Base-by-base conservation (phyloP, 2,329 filamentous ascomycete species). In the Neocatenulostroma microsporum region DNA sequence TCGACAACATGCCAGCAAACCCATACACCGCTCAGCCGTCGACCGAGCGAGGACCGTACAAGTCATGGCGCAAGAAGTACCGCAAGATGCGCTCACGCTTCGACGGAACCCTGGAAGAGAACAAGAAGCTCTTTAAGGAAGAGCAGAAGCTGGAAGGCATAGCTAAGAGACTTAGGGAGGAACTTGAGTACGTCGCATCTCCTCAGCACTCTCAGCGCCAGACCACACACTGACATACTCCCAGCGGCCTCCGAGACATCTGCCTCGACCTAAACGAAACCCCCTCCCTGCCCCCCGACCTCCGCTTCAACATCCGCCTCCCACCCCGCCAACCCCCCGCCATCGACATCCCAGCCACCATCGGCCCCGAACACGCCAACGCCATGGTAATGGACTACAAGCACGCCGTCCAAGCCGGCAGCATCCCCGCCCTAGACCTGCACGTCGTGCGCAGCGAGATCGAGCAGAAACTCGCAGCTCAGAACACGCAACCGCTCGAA, bases 251-350 rank as follows among this genome's bases (percentile, higher is more conserved):
- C 21, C 76, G 95, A 36, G 89, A 96, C 51, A 67, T 95, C 9
- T 76, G 96, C 21, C 72, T 94, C 44, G 88, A 95, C 55, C 74
- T 95, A 64, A 98, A 98, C 64, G 78, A 84, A 34, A 83, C 78
- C 28, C 70, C 81, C n/a, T 42, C 37, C 34, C 44, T 51, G 19
- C 45, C 50, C n/a, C 40, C 43, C 14, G 41, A 47, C 33, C 35
- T 47, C 27, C 46, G 44, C 33, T 48, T 46, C 14, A 84, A 91
- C 57, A 78, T 96, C 29, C 78, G 85, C 9, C 68, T 77, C 19
- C 73, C 80, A 40, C 77, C 82, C 53, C 80, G 89, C 53, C 66
- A 95, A 39, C 54, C 62, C 36, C 55, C 60, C 8, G 56, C 58
- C 67, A 56, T 51, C 30, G 55, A 64, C 33, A 12, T 46, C 14